A percentile compares a stretch with the other conserved stretches of the same genome.
phyloP scores from a whole-genome alignment of 2,329 filamentous ascomycete species.

The Aspergillus intermedius region DNA sequence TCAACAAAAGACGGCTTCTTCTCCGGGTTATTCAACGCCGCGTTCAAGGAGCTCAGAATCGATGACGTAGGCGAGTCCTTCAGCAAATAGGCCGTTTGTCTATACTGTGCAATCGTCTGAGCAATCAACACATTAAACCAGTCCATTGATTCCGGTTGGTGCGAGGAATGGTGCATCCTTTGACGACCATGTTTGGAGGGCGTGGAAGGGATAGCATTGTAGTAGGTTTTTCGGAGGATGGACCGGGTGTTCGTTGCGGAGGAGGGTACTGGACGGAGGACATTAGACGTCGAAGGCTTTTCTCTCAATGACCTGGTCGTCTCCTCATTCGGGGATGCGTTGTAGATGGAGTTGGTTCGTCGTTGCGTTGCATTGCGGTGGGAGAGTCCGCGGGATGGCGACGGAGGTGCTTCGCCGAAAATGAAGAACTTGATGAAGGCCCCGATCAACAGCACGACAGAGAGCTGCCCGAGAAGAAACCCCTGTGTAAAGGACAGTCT shows the following conservation, averaged over 20 bases:
- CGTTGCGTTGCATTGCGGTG: slow-evolving; percentile 73
- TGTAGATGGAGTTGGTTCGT: slow-evolving; percentile 60
- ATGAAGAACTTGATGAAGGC: slow-evolving; percentile 99
- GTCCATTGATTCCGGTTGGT: slow-evolving; percentile 92
- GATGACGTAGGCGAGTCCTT: slow-evolving; percentile 50
- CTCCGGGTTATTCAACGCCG: slow-evolving; percentile 75
- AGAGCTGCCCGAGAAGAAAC: slow-evolving; percentile 86
- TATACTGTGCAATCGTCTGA: slow-evolving; percentile 92
- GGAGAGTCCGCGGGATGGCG: slow-evolving; percentile 70
- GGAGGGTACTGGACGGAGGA: slow-evolving; percentile 64
- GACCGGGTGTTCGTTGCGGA: slow-evolving; percentile 74
- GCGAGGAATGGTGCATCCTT: slow-evolving; percentile 55
- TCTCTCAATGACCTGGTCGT: slow-evolving; percentile 40
- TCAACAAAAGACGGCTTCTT: slow-evolving; percentile 89
- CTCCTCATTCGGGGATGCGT: slow-evolving; percentile 29
- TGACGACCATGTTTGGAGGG: slow-evolving; percentile 37
- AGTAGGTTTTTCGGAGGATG: slow-evolving; percentile 94
- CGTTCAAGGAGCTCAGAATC: slow-evolving; percentile 77
- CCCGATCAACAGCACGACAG: slow-evolving; percentile 81
- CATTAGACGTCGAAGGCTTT: slow-evolving; percentile 55
- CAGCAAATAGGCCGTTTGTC: slow-evolving; percentile 85
- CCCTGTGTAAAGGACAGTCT: slow-evolving; percentile 90
- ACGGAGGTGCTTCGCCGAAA: slow-evolving; percentile 84
- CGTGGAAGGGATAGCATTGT: slow-evolving; percentile 55
- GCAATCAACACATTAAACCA: slow-evolving; percentile 99